A percentile compares a stretch with the other conserved stretches of the same genome.
phyloP scores from a whole-genome alignment of 1,284 basidiomycete species.

The Rhodotorula glutinis region DNA sequence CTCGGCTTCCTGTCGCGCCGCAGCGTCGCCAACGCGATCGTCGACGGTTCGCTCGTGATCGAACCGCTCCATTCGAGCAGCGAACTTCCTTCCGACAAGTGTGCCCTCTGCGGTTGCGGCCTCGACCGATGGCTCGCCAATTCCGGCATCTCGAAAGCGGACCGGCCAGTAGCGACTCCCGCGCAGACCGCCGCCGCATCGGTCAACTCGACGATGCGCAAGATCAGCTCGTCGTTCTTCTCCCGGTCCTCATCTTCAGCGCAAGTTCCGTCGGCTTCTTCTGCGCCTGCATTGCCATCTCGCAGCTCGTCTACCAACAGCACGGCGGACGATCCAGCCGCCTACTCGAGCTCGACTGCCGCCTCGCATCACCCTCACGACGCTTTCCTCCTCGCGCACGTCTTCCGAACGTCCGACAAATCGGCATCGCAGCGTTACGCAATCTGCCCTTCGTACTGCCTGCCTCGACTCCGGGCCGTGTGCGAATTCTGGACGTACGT shows the following conservation, averaged over 20 bases:
- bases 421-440: conserved; percentile 41
- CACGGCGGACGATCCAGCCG: conserved; percentile 46
- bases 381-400: conserved; percentile 40
- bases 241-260: conserved; percentile 12
- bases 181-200: conserved; percentile 3
- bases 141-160: conserved; percentile 8
- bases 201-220: conserved; percentile 37
- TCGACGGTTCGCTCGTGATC: conserved; percentile 80
- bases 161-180: not conserved
- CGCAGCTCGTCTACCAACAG: not conserved
- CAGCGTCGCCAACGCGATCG: conserved; percentile 78
- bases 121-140: conserved; percentile 37
- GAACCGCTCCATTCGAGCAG: conserved; percentile 64
- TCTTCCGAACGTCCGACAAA: conserved; percentile 42
- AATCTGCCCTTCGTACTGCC: conserved; percentile 59
- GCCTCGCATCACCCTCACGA: conserved; percentile 49
- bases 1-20: conserved; percentile 89
- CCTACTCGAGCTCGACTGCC: conserved; percentile 52
- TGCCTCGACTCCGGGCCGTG: conserved; percentile 72
- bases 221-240: conserved; percentile 37
- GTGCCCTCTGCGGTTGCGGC: conserved; percentile 43
- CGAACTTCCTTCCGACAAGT: conserved; percentile 42
- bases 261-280: not conserved
- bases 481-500: conserved; percentile 90
- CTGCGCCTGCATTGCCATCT: conserved; percentile 9